Conservation (phyloP, 2,329 filamentous ascomycete genomes). For the Amylocarpus encephaloides region DNA sequence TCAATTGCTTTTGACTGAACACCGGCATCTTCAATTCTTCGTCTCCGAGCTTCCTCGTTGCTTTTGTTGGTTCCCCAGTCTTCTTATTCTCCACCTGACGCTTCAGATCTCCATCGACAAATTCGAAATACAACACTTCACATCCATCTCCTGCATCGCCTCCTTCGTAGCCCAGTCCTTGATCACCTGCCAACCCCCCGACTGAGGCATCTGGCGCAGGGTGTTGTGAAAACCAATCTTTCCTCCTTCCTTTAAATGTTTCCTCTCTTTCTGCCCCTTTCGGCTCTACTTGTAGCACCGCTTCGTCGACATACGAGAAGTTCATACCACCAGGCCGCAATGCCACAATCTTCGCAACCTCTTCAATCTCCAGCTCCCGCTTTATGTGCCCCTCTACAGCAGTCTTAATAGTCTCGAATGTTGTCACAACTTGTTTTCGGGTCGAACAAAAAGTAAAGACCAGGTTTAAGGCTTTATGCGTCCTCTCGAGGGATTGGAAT, state of each 20-base stretch:
- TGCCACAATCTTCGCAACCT: constrained; percentile 76
- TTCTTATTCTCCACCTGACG: constrained; percentile 66
- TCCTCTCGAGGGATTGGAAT: constrained; percentile 67
- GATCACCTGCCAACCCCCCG: constrained; percentile 47
- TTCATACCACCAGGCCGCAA: constrained; percentile 72
- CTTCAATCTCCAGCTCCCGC: constrained; percentile 61
- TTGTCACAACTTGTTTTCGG: constrained; percentile 85
- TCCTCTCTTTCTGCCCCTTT: constrained; percentile 61
- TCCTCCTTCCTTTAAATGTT: constrained; percentile 51
- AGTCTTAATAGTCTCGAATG: constrained; percentile 78
- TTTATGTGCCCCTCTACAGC: constrained; percentile 81
- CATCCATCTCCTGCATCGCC: constrained; percentile 37
- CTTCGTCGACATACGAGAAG: constrained; percentile 82
- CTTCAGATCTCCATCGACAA: constrained; percentile 85
- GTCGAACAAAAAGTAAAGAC: constrained; percentile 95
- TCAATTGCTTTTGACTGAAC: constrained; percentile 89
- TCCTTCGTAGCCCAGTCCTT: constrained; percentile 35
- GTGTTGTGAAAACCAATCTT: constrained; percentile 44
- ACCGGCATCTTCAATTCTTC: constrained; percentile 88
- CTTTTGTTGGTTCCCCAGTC: constrained; percentile 65
- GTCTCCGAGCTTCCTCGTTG: constrained; percentile 61
- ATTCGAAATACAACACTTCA: constrained; percentile 85
- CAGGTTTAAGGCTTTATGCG: constrained; percentile 79
- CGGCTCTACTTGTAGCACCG: constrained; percentile 72
- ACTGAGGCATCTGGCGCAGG: constrained; percentile 50